Percentiles rank a stretch among this genome's conserved stretches.
Conservation (phyloP, 1,284 basidiomycete genomes). For the Ceratobasidium sp. region DNA sequence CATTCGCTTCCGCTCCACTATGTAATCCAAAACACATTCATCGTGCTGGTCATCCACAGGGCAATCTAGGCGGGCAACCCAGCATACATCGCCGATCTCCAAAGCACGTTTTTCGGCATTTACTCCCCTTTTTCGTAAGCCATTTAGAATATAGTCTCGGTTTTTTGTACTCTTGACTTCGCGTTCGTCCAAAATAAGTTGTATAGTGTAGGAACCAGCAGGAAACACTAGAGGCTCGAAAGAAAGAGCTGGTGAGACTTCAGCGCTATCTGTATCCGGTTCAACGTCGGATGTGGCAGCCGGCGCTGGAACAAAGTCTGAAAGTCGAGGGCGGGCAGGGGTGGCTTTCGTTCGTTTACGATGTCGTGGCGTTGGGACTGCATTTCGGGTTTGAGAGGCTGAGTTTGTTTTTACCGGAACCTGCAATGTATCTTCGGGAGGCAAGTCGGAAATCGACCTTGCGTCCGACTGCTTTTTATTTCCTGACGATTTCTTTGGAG, state of each 20-base stretch:
- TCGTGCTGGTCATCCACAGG: conserved; percentile 52
- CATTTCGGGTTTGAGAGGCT: neutral
- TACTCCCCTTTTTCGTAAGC: conserved; percentile 51
- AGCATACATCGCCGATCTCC: conserved; percentile 61
- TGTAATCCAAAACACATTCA: conserved; percentile 59
- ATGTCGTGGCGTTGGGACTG: conserved; percentile 6
- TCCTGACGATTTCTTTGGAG: neutral
- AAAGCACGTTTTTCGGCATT: conserved; percentile 56
- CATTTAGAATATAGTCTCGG: conserved; percentile 50
- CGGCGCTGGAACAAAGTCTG: conserved; percentile 9
- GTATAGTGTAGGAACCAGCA: conserved; percentile 57
- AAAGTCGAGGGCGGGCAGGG: conserved; percentile 16
- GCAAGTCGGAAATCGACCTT: too few species aligned
- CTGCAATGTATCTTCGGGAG: too few species aligned
- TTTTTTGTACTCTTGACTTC: conserved; percentile 54
- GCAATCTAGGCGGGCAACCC: conserved; percentile 61
- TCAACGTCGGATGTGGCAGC: conserved; percentile 31
- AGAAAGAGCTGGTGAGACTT: conserved; percentile 43
- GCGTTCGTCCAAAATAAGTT: conserved; percentile 60
- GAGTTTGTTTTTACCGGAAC: too few species aligned
- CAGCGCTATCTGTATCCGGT: neutral
- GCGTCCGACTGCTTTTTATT: too few species aligned
- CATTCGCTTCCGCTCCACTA: conserved; percentile 62
- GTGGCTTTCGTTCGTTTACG: conserved; percentile 9
- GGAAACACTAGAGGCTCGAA: conserved; percentile 53